These are phyloP conservation scores for Schizochytrium sp. DNA, from an alignment of 108 stramenopile species.

Conservation along the genomic window DNA sequence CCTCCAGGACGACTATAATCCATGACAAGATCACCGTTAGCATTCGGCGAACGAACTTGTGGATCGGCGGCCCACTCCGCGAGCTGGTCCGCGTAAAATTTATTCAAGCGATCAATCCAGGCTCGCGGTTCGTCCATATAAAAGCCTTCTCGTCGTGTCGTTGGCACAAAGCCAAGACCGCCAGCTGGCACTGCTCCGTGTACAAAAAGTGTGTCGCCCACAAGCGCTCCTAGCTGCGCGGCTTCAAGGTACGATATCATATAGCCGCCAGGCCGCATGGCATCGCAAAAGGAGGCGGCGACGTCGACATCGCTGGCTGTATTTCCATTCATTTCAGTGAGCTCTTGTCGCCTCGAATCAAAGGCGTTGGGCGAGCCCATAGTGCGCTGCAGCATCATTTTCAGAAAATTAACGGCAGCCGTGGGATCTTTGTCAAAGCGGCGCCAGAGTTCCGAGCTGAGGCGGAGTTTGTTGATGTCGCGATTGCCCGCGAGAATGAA, in stretches of 20 bases:
- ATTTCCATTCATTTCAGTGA: neutral
- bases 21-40: neutral
- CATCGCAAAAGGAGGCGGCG: neutral
- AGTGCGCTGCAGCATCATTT: neutral
- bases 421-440: neutral
- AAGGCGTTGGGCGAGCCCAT: conserved; percentile 11
- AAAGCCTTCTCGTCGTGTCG: neutral
- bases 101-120: neutral
- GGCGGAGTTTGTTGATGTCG: conserved; percentile 66
- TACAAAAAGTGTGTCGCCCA: neutral
- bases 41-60: neutral
- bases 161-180: neutral
- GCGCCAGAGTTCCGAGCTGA: conserved; percentile 41
- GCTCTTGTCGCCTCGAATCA: neutral
- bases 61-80: neutral
- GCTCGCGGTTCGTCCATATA: neutral
- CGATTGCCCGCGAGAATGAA: conserved; percentile 62
- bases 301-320: neutral
- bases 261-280: neutral
- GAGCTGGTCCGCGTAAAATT: neutral
- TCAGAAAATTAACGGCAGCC: neutral
- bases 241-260: neutral
- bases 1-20: conserved; percentile 1
- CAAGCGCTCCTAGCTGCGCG: neutral
- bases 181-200: neutral